phyloP scores from a whole-genome alignment of 192 early-diverging fungal species.

The Dissophora ornata region DNA sequence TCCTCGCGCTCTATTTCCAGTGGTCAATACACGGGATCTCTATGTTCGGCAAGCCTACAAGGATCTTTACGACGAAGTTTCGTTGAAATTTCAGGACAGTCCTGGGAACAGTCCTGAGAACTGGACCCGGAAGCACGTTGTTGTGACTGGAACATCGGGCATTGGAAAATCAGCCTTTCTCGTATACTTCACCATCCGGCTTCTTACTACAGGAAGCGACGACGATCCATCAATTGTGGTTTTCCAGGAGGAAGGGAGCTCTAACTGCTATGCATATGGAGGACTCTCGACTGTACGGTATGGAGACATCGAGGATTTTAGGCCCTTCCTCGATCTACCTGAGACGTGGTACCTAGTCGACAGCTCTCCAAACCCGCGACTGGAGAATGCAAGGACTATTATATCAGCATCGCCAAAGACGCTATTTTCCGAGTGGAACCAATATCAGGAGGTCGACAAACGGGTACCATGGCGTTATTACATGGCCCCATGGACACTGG shows the following conservation, averaged over 20 bases:
- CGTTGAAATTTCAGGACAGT: not conserved
- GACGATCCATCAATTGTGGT: conserved; percentile 29
- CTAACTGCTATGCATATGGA: conserved; percentile 23
- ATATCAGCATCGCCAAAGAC: conserved; percentile 16
- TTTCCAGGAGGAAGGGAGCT: conserved; percentile 15
- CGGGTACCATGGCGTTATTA: conserved; percentile 7
- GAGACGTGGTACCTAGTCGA: conserved; percentile 30
- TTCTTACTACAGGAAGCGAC: conserved; percentile 27
- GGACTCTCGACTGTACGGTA: conserved; percentile 11
- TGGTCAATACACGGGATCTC: conserved; percentile 19
- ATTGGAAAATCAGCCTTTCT: conserved; percentile 46
- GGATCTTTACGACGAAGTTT: conserved; percentile 30
- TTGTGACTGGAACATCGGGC: conserved; percentile 48
- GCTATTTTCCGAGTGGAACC: conserved; percentile 9
- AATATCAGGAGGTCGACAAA: conserved; percentile 28
- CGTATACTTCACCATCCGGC: conserved; percentile 40
- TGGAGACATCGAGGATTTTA: conserved; percentile 19
- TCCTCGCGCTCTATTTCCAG: conserved; percentile 6
- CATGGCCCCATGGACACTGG: conserved; percentile 21
- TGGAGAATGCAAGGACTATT: conserved; percentile 17
- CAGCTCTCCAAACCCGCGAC: conserved; percentile 22
- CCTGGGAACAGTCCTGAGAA: not conserved
- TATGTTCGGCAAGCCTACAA: conserved; percentile 34
- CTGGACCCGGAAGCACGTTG: conserved; percentile 34
- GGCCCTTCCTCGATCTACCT: conserved; percentile 15